Conservation (phyloP, 2,329 filamentous ascomycete species). For the Dendrostoma leiphaemia region DNA sequence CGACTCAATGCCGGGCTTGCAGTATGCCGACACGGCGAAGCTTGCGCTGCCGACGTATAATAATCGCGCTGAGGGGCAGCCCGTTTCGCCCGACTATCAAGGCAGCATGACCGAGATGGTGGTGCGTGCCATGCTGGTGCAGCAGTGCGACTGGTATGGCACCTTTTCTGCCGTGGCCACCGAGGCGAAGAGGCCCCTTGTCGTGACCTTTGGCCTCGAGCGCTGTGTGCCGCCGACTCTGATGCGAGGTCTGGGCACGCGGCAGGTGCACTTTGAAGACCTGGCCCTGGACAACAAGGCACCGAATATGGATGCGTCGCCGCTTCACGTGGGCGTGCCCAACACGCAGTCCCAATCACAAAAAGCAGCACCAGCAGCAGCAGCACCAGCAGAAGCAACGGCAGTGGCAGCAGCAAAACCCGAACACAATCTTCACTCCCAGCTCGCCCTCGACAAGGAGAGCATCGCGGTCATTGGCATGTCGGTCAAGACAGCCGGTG, state of each 20-base stretch:
- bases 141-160: slow-evolving; percentile 34
- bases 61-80: neutral
- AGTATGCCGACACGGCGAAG: slow-evolving; percentile 29
- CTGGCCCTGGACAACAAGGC: too few species aligned
- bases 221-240: slow-evolving; percentile 32
- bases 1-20: slow-evolving; percentile 25
- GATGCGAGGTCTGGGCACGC: slow-evolving; percentile 23
- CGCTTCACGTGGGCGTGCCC: too few species aligned
- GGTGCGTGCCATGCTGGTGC: slow-evolving; percentile 30
- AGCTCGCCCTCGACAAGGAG: neutral
- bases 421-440: too few species aligned
- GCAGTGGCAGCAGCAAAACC: neutral
- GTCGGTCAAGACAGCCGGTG: slow-evolving; percentile 33
- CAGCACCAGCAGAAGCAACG: too few species aligned
- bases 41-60: slow-evolving; percentile 25
- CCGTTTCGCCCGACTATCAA: neutral
- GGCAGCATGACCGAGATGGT: slow-evolving; percentile 20
- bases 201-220: slow-evolving; percentile 33
- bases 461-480: slow-evolving; percentile 38
- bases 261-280: slow-evolving; percentile 18
- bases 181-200: neutral
- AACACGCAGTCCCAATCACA: too few species aligned
- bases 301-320: too few species aligned
- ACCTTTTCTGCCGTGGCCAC: slow-evolving; percentile 22
- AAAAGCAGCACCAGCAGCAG: too few species aligned